Conservation (phyloP, 2,329 filamentous ascomycete genomes). For the Pestalotiopsis sp. region DNA sequence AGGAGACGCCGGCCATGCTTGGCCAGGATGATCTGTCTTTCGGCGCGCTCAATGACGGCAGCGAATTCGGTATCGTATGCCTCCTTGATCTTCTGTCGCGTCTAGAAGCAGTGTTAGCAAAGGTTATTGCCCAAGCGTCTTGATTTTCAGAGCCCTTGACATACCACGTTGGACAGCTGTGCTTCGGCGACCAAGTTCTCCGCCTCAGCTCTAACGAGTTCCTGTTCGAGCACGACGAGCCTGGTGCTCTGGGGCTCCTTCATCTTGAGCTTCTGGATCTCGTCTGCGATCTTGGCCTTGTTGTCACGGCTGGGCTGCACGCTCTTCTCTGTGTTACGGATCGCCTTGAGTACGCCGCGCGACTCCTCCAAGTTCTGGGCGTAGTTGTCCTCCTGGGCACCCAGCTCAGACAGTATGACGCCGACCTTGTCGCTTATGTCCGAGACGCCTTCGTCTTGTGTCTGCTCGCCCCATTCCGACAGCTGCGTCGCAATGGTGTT, state of each 20-base stretch:
- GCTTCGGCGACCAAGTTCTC: constrained; percentile 96
- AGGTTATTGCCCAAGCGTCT: neutral
- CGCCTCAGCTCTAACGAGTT: constrained; percentile 92
- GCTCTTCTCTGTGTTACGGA: constrained; percentile 92
- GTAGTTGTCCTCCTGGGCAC: constrained; percentile 89
- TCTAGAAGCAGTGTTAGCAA: constrained; percentile 51
- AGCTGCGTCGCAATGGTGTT: constrained; percentile 85
- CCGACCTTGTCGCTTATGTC: constrained; percentile 96
- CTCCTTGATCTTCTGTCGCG: constrained; percentile 93
- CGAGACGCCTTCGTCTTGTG: constrained; percentile 81
- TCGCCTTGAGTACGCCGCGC: constrained; percentile 80
- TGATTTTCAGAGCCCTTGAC: constrained; percentile 34
- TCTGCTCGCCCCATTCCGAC: constrained; percentile 95
- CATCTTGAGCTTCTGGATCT: constrained; percentile 88
- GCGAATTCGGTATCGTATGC: constrained; percentile 87
- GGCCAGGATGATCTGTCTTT: constrained; percentile 95
- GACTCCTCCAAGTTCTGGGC: constrained; percentile 87
- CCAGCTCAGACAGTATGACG: constrained; percentile 88
- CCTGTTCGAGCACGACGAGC: constrained; percentile 87
- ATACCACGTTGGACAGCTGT: constrained; percentile 89
- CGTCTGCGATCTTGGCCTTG: constrained; percentile 86
- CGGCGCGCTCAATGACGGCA: constrained; percentile 90
- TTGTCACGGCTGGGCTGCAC: constrained; percentile 90
- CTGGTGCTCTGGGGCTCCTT: constrained; percentile 87
- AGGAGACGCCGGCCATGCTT: constrained; percentile 86